A percentile compares a stretch with the other conserved stretches of the same genome.
Evolutionary conservation across 1,139 yeast species (phyloP).

Genomic region (Eremothecium sinecaudum): DNA sequence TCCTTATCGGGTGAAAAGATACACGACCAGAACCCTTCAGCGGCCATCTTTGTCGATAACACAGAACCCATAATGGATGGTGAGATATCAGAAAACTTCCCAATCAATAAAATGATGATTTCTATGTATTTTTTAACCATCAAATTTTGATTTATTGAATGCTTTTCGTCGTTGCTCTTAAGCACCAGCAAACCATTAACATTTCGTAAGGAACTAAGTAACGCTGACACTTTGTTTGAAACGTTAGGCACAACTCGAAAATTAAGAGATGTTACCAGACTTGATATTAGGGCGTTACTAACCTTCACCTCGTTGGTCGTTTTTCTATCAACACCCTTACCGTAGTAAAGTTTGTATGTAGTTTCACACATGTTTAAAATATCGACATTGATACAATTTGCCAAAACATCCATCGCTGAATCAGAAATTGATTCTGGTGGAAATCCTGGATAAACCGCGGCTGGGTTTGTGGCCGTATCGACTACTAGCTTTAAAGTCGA

Average conservation of each 20-base stretch:
- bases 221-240: constrained; percentile 23
- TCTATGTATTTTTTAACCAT: constrained; percentile 26
- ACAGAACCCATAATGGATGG: constrained; percentile 37
- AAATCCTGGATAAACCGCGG: constrained; percentile 28
- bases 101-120: constrained; percentile 26
- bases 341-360: constrained; percentile 37
- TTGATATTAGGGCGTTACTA: constrained; percentile 4
- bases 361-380: constrained; percentile 46
- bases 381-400: constrained; percentile 46
- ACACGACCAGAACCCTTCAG: constrained; percentile 61
- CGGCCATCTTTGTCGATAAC: constrained; percentile 32
- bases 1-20: constrained; percentile 46
- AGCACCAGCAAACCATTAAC: constrained; percentile 37
- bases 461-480: constrained; percentile 32
- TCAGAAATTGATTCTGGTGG: constrained; percentile 28
- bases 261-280: constrained; percentile 27
- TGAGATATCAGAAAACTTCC: constrained; percentile 38
- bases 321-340: constrained; percentile 29
- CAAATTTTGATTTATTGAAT: constrained; percentile 21
- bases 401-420: constrained; percentile 38
- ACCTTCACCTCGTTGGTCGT: constrained; percentile 15
- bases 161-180: constrained; percentile 11
- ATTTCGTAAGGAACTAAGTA: constrained; percentile 33
- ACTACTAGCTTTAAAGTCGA: constrained; percentile 34
- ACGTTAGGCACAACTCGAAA: constrained; percentile 36